These are phyloP conservation scores for Nicotiana sylvestris DNA, from an alignment of 257 asterid genomes.

Conservation along the genomic window DNA sequence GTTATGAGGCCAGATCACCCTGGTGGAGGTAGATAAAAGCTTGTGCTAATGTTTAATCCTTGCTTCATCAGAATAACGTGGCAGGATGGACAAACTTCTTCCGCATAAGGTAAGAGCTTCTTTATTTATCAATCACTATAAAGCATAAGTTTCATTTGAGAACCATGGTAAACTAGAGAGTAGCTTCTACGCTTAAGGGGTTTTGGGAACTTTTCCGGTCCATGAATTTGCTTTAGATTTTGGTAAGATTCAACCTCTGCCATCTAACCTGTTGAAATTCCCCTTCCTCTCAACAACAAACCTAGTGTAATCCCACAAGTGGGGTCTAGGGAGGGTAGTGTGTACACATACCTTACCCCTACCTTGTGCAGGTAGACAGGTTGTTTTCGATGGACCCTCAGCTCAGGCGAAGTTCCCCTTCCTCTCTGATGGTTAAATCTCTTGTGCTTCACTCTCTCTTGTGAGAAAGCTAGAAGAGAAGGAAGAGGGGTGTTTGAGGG, in stretches of 20 bases:
- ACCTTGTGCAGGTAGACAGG: no score
- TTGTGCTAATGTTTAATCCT: neutral
- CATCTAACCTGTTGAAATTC: neutral
- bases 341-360: no score
- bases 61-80: neutral
- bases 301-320: no score
- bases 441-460: neutral
- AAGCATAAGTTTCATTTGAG: neutral
- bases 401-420: neutral
- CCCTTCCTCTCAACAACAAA: neutral
- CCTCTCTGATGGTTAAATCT: neutral
- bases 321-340: no score
- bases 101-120: neutral
- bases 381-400: no score
- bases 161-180: conserved; percentile 18
- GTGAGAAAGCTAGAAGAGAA: neutral
- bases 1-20: conserved; percentile 73
- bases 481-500: conserved; percentile 14
- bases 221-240: conserved; percentile 14
- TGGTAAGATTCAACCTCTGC: neutral
- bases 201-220: conserved; percentile 17
- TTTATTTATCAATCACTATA: neutral
- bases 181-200: conserved; percentile 21
- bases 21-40: conserved; percentile 66
- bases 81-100: neutral